phyloP scores from a whole-genome alignment of 192 early-diverging fungal species.

The Powellomyces hirtus region DNA sequence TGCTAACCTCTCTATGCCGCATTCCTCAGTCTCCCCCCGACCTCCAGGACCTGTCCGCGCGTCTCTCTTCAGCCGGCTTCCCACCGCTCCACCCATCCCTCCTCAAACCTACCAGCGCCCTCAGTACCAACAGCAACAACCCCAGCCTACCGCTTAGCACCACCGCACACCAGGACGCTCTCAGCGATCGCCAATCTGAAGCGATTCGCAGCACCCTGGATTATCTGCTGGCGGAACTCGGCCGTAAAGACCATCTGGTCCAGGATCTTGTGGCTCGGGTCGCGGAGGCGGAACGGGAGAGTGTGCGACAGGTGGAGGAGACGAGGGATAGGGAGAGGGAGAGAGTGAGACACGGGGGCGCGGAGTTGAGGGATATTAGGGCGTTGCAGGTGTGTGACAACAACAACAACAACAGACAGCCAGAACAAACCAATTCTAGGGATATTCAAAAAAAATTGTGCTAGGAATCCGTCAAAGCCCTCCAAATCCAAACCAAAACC shows the following conservation, averaged over 20 bases:
- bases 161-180: not conserved
- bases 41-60: slow-evolving; percentile 10
- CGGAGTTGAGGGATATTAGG: too few relatives aligned
- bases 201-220: not conserved
- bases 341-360: too few relatives aligned
- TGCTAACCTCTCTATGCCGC: not conserved
- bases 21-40: not conserved
- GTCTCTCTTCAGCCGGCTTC: slow-evolving; percentile 25
- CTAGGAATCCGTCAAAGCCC: slow-evolving; percentile 10
- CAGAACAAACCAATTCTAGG: too few relatives aligned
- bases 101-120: not conserved
- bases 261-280: slow-evolving; percentile 22
- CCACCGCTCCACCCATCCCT: slow-evolving; percentile 34
- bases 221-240: not conserved
- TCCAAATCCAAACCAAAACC: slow-evolving; percentile 3
- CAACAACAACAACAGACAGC: too few relatives aligned
- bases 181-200: slow-evolving; percentile 11
- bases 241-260: slow-evolving; percentile 1
- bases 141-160: not conserved
- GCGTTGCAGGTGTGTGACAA: too few relatives aligned
- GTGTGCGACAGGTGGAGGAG: not conserved
- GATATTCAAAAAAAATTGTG: too few relatives aligned
- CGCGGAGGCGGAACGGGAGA: slow-evolving; percentile 22
- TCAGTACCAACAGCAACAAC: not conserved
- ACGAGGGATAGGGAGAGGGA: too few relatives aligned